Percentiles rank a stretch among this genome's conserved stretches.
Conservation (phyloP, 768 basidiomycete genomes). For the Mycena leptocephala region DNA sequence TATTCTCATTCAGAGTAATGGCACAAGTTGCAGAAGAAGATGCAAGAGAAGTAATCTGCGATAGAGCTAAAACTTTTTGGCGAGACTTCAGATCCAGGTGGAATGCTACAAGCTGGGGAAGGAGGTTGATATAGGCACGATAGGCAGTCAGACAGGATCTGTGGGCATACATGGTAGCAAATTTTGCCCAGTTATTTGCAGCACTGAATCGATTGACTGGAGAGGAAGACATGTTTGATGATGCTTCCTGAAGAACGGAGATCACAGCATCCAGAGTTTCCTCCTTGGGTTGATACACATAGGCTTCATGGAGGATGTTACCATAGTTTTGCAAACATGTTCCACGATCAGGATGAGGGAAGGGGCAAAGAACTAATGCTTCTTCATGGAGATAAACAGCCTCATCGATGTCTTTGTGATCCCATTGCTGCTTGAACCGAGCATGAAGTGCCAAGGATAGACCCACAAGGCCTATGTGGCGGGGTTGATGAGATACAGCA, state of each 20-base stretch:
- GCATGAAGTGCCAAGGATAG: neutral
- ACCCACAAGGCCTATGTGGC: neutral
- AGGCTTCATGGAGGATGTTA: neutral
- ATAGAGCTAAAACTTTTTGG: neutral
- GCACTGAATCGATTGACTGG: neutral
- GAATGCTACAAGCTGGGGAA: constrained; percentile 10
- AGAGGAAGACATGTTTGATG: neutral
- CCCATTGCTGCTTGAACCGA: neutral
- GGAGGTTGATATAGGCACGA: neutral
- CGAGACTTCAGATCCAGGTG: constrained; percentile 15
- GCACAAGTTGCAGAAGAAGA: constrained; percentile 9
- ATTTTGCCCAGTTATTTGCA: neutral
- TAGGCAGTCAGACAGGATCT: constrained; percentile 5
- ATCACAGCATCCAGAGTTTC: neutral
- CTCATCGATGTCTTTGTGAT: neutral
- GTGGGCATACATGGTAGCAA: neutral
- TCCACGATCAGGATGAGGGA: neutral
- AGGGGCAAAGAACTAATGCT: neutral
- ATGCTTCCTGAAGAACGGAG: constrained; percentile 3
- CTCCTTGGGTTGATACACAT: neutral
- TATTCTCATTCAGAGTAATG: neutral
- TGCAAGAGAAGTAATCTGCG: neutral
- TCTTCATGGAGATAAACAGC: neutral
- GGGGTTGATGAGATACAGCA: neutral
- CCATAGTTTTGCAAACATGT: neutral